Evolutionary conservation across 148 eudicot species (phyloP), one percentile per base, ranked within the genome.

Genomic region (Camellia japonica): DNA sequence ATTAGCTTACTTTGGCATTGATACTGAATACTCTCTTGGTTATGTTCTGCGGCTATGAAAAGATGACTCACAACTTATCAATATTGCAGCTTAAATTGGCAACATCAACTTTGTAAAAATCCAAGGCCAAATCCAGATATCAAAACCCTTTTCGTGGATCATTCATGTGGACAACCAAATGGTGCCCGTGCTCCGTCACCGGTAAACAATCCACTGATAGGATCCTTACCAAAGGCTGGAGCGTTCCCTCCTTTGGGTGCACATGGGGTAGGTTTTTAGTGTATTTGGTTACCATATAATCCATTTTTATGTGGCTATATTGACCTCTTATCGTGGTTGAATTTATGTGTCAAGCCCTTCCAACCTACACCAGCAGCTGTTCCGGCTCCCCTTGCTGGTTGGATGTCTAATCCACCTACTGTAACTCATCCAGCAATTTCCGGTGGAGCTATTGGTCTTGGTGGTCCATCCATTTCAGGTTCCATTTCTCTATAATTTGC

Each of bases 171-270:
- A 38, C 92, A 88, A 63, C 87, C 88, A 71, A 92, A 93, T 87
- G 91, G 90, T 42, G 87, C 90, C 78, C 88, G 85, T 75, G 92
- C 90, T 84, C 93, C 92, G 71, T 86, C 91, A 44, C 86, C 93
- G 60, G 90, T 87, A 6, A 83, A 73, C 64, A 87, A 86, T 76
- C 89, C 97, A 42, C 80, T 91, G 58, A 83, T 94, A 68, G 93
- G 91, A 19, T 83, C 87, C 38, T 84, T 87, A 79, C 94, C 97
- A 0, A 92, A 93, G 82, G 90, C 94, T 77, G 99, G 93, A 59
- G 97, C 88, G 56, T 96, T 93, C 85, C 97, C 99, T 56, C 91
- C 95, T 74, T 58, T 96, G 82, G 97, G 99, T 83, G 93, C 92
- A 67, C 99, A 93, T 71, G 98, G 92, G 89, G 99, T 92, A 70